Evolutionary conservation across 805 yeast genomes (phyloP).

Genomic region (Blastobotrys terrestris): DNA sequence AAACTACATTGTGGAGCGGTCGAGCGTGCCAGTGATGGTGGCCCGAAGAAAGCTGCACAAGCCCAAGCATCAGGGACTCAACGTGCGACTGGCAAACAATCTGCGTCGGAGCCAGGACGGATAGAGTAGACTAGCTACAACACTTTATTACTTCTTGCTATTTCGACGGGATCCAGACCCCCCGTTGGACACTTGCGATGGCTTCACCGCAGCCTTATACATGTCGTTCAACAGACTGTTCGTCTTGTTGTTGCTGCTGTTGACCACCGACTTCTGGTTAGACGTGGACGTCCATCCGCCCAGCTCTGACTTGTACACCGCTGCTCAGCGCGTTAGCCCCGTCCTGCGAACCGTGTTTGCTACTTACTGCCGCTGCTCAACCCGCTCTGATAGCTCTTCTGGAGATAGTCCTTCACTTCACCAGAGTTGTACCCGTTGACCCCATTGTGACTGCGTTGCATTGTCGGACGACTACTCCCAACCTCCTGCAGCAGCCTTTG

Average conservation of each 20-base stretch:
- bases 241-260: constrained; percentile 6
- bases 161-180: too few species aligned
- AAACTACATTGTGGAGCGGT: constrained; percentile 63
- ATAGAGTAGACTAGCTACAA: too few species aligned
- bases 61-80: constrained; percentile 52
- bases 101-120: too few species aligned
- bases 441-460: constrained; percentile 2
- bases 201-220: constrained; percentile 4
- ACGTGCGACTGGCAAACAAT: constrained; percentile 33
- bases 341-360: neutral
- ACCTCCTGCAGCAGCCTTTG: too few species aligned
- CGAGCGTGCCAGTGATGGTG: constrained; percentile 75
- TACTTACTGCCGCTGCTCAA: constrained; percentile 14
- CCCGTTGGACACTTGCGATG: too few species aligned
- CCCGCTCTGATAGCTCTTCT: constrained; percentile 12
- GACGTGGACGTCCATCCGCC: neutral
- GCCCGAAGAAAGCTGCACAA: constrained; percentile 67
- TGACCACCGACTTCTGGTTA: neutral
- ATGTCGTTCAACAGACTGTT: constrained; percentile 9
- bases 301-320: neutral
- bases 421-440: constrained; percentile 16
- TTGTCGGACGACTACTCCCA: too few species aligned
- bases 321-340: neutral
- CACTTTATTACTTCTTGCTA: too few species aligned
- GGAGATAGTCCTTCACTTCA: constrained; percentile 15